Percentiles rank a stretch among this genome's conserved stretches.
Evolutionary conservation across 2,329 filamentous ascomycete genomes (phyloP).

Genomic region (Delphinella strobiligena): DNA sequence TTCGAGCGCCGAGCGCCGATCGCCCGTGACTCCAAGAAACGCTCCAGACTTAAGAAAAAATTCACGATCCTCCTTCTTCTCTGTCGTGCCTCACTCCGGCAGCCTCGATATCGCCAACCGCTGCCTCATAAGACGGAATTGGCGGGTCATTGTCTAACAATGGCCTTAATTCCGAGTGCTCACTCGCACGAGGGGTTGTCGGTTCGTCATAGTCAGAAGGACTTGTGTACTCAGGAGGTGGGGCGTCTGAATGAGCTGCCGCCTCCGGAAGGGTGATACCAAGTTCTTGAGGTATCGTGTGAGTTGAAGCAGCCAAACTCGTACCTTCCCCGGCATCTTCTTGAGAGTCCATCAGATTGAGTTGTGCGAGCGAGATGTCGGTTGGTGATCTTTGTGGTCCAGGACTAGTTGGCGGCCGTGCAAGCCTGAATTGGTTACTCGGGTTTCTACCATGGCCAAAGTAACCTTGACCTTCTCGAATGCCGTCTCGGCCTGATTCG

Average conservation of each 20-base stretch:
- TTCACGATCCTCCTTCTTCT: background rate
- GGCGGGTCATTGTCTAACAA: conserved; percentile 38
- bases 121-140: conserved; percentile 74
- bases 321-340: conserved; percentile 62
- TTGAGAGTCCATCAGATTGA: conserved; percentile 55
- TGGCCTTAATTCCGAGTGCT: conserved; percentile 11
- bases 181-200: conserved; percentile 16
- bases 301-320: conserved; percentile 14
- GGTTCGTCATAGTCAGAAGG: conserved; percentile 20
- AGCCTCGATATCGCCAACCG: conserved; percentile 32
- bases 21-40: too few species aligned
- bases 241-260: conserved; percentile 13
- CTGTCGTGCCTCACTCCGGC: background rate
- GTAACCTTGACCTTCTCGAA: conserved; percentile 42
- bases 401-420: conserved; percentile 58
- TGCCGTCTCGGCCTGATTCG: conserved; percentile 56
- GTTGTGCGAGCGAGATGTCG: conserved; percentile 84
- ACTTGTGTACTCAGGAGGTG: conserved; percentile 38
- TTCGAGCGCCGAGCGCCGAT: too few species aligned
- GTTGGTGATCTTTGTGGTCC: conserved; percentile 85
- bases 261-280: conserved; percentile 18
- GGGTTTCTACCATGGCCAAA: conserved; percentile 59
- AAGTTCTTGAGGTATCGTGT: conserved; percentile 1
- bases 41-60: background rate
- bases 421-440: conserved; percentile 66